Percentiles rank a stretch among this genome's conserved stretches.
Conservation (phyloP, 176 grass and related monocot genomes). For the Musa beccarii region DNA sequence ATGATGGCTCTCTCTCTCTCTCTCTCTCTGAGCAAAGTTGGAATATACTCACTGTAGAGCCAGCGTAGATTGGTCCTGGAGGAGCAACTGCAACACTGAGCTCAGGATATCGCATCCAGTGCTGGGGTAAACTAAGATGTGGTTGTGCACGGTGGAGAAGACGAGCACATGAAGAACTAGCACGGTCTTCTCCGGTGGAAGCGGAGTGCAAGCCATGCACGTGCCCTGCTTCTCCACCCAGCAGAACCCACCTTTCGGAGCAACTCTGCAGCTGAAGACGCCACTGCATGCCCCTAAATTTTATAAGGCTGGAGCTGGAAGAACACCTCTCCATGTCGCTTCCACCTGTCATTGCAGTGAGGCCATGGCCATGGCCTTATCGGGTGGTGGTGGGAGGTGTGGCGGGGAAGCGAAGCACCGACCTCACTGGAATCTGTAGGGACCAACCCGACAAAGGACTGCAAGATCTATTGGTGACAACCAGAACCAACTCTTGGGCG, state of each 20-base stretch:
- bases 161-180: not conserved
- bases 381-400: too few relatives aligned
- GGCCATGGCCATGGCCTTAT: too few relatives aligned
- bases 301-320: not conserved
- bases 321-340: not conserved
- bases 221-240: not conserved
- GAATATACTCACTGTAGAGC: too few relatives aligned
- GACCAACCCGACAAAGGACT: too few relatives aligned
- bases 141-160: conserved; percentile 11
- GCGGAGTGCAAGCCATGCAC: not conserved
- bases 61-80: not conserved
- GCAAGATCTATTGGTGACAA: too few relatives aligned
- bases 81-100: not conserved
- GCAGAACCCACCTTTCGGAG: not conserved
- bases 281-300: not conserved
- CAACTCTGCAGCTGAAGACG: not conserved
- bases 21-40: too few relatives aligned
- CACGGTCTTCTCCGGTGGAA: not conserved
- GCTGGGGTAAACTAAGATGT: not conserved
- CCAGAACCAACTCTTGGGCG: too few relatives aligned
- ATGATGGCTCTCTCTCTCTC: too few relatives aligned
- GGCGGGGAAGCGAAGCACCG: too few relatives aligned
- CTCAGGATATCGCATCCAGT: not conserved
- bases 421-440: too few relatives aligned
- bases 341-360: not conserved